Evolutionary conservation across 352 stramenopile genomes (phyloP), one percentile per base, ranked within the genome.

Genomic region (Blastocystis sp.): DNA sequence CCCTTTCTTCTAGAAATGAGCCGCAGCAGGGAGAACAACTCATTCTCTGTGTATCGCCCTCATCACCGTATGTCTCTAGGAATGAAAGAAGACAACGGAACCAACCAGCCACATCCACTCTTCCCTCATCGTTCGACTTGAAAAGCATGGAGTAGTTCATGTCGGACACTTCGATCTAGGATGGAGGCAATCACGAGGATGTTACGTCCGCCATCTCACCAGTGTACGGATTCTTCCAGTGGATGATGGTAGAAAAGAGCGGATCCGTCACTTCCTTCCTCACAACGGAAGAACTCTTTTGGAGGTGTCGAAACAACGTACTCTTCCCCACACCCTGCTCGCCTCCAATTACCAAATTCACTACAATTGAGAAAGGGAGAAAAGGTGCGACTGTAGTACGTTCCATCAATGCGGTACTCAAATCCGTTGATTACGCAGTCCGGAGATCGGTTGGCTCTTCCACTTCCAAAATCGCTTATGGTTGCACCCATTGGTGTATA

Each of bases 261-360:
- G 64, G 23, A 41, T 71, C 23, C 34, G 40, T 71, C 43, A n/a
- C 43, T 4, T 23, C 40, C 2, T 71, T 38, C 10, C 21, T 11
- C 28, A 38, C 14, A 10, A 9, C 2, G 17, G 34, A 17, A 52
- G 28, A 48, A 2, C 17, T n/a, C 17, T 38, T 38, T 38, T 40
- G 64, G 4, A 71, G 43, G 19, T 4, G 43, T 38, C 17, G 40
- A 11, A 71, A 40, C 23, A 71, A 0, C 4, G 64, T 71, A n/a
- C 23, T 52, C 64, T 71, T 71, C 43, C 64, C 64, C 40, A 11
- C 4, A 48, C 48, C 48, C 43, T n/a, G 0, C 64, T 48, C 48
- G 17, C 64, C 64, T 40, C 64, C 64, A 40, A 71, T 71, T 10
- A 71, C 14, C 19, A 71, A 40, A 71, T 71, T 71, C 64, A 71